phyloP scores from a whole-genome alignment of 1,284 basidiomycete genomes.

The Volvariella volvacea region DNA sequence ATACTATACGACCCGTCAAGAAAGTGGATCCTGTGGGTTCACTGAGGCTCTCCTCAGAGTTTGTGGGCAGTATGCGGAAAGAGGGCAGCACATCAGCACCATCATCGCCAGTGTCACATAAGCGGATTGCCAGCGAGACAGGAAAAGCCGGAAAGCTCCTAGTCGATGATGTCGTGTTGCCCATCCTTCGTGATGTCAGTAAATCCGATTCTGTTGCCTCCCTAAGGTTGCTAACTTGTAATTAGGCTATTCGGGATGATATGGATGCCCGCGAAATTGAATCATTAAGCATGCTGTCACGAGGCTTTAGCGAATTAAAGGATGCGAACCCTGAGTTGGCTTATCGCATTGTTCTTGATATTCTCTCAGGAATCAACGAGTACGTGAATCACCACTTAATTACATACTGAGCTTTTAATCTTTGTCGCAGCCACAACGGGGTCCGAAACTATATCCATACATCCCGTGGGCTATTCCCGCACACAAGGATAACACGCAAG shows the following conservation, averaged over 20 bases:
- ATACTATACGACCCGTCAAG: constrained; percentile 89
- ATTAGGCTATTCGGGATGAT: constrained; percentile 72
- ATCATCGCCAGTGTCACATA: constrained; percentile 40
- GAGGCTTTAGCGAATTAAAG: constrained; percentile 83
- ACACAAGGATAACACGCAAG: constrained; percentile 70
- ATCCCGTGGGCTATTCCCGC: constrained; percentile 63
- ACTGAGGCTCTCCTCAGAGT: constrained; percentile 74
- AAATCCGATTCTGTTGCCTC: constrained; percentile 7
- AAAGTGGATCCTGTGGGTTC: constrained; percentile 80
- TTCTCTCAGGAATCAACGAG: constrained; percentile 89
- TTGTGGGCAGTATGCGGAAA: constrained; percentile 64
- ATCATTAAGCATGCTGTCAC: constrained; percentile 81
- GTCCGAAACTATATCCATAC: constrained; percentile 78
- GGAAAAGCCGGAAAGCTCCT: constrained; percentile 65
- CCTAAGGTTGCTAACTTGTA: constrained; percentile 11
- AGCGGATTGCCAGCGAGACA: constrained; percentile 45
- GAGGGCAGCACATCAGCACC: constrained; percentile 43
- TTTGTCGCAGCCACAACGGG: constrained; percentile 49
- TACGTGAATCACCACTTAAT: constrained; percentile 35
- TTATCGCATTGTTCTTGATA: constrained; percentile 82
- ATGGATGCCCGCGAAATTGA: constrained; percentile 87
- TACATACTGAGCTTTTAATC: background rate
- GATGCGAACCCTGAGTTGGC: constrained; percentile 78
- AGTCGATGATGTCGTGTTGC: constrained; percentile 77
- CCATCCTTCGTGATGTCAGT: constrained; percentile 63